Base-by-base conservation (phyloP, 352 stramenopile species). In the Thraustochytrium sp. region DNA sequence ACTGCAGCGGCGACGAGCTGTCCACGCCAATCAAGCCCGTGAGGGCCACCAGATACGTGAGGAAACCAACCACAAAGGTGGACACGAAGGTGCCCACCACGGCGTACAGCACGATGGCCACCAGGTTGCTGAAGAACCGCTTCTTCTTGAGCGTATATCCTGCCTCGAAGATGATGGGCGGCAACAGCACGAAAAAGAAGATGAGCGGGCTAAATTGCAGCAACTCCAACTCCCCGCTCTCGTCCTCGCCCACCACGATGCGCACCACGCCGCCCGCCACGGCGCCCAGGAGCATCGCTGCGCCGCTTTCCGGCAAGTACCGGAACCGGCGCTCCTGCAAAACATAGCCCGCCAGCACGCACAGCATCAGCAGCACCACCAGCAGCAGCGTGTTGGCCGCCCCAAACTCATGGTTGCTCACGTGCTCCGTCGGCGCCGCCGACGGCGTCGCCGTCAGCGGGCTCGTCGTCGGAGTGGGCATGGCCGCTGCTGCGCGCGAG, bases 131-230 rank as follows among this genome's bases (percentile, higher is more conserved):
- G 89, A 99, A 98, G 85, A 88, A 88, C 2, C 77, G 34, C 86
- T 89, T 82, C 88, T 91, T 89, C 42, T 94, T 89, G 1, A 98
- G 86, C 40, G 92, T 97, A 86, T 98, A 98, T 0, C 95, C 95
- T 0, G 94, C 95, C 88, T 98, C 95, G 85, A 99, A 98, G 78
- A 99, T 98, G 76, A 99, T 98, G 5, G 95, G 94, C 26, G 96
- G 96, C 51, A 99, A 87, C 59, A 99, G 86, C 29, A 98, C 84
- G 84, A 98, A 98, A 88, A 98, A 99, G 85, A 99, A 99, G 21
- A 98, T 85, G 84, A 94, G 89, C 31, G 91, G 89, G 53, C 95
- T 93, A 87, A 96, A 96, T 37, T 89, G 91, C 29, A 97, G 87
- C 73, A 96, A 95, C n/a, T 95, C 90, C 86, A 97, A 90, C 80